These are phyloP conservation scores for Suillus americanus DNA, from an alignment of 768 basidiomycete species.

Conservation along the genomic window DNA sequence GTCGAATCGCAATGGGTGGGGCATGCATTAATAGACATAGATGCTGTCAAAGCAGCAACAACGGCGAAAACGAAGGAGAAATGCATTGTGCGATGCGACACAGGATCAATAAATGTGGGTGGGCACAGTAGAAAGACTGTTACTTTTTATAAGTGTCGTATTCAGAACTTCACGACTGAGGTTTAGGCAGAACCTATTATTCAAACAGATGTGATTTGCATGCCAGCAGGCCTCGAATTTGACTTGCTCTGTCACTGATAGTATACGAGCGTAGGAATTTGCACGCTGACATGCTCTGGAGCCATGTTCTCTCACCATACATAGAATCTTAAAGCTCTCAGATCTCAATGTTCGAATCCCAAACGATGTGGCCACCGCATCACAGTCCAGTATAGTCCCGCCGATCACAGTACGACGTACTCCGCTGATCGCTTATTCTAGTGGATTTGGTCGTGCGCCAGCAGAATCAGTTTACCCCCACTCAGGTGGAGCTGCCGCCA, in stretches of 20 bases:
- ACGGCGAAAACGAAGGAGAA: not conserved
- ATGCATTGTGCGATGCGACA: not conserved
- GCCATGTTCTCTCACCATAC: not conserved
- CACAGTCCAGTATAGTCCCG: not conserved
- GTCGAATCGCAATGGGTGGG: fast-evolving
- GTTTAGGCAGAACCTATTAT: not conserved
- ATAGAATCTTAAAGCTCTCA: not conserved
- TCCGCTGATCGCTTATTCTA: not conserved
- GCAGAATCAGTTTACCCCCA: not conserved
- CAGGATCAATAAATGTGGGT: not conserved
- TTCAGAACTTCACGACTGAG: not conserved
- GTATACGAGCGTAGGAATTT: not conserved
- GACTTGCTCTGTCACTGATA: not conserved
- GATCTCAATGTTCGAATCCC: not conserved
- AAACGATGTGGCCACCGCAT: not conserved
- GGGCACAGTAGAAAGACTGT: not conserved
- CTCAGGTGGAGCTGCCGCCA: not conserved
- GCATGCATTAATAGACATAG: not conserved
- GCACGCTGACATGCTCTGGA: not conserved
- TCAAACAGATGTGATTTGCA: not conserved
- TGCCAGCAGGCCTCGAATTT: not conserved
- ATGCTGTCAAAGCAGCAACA: not conserved
- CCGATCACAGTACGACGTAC: not conserved
- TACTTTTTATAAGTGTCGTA: not conserved
- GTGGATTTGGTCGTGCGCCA: not conserved